Base-by-base conservation (phyloP, 83 land plant species). In the Picea abies region DNA sequence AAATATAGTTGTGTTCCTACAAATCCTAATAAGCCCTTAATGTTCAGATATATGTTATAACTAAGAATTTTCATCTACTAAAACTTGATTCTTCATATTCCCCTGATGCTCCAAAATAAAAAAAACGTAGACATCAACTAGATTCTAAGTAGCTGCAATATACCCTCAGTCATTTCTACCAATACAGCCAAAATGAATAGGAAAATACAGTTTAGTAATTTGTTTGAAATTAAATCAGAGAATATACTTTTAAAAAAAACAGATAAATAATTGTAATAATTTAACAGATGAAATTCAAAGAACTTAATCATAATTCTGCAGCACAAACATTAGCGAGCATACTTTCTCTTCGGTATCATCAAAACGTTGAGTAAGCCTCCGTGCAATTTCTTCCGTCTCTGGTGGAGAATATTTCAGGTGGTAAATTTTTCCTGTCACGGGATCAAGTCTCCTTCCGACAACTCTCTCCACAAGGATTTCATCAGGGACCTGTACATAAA, bases 321-420 rank as follows among this genome's bases (percentile, higher is more conserved):
- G 56, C 11, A 52, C 26, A 72, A 76, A 58, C 29, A 29, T 32
- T 47, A 47, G 60, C 66, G 79, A 17, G 44, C 73, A 56, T 82
- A 88, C 99, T 93, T 95, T 96, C 60, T 95, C 95, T 83, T 97
- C 98, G 4, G 99, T 97, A 80, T 97, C 99, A 85, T 97, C 99
- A 86, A 91, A 92, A n/a, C 99, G 98, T 58, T 97, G 98, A 25
- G 94, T 90, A 37, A 97, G 94, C 85, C 99, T 94, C 2, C 86
- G 90, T 71, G 96, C 95, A 78, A 97, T 89, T 84, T 94, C 99
- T 80, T 93, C 92, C 63, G 87, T 91, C 60, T 97, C 99, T 41
- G 99, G 99, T 23, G 99, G 98, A 83, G 92, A 95, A 84, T 94
- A 95, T 85, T 92, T 91, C 32, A 97, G 86, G 82, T 97, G 99